Percentiles rank a stretch among this genome's conserved stretches.
These are phyloP conservation scores for Stipa capillata DNA, from an alignment of 176 grass and related monocot genomes.

Conservation along the genomic window DNA sequence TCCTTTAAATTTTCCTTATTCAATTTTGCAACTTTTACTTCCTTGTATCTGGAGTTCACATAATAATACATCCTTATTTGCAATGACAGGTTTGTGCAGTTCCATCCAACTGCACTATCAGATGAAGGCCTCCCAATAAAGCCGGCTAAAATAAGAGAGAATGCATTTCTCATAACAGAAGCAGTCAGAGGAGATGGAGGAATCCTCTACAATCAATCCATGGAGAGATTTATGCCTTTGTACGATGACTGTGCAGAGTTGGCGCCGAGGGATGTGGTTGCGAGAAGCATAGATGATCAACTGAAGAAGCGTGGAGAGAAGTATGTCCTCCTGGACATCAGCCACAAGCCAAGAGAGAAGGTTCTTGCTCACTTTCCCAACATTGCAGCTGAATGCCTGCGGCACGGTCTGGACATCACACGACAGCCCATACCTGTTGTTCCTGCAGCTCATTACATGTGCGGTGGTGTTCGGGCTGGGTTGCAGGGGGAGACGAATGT, in stretches of 20 bases:
- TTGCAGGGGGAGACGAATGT: conserved; percentile 87
- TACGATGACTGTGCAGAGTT: conserved; percentile 83
- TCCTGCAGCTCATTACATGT: conserved; percentile 97
- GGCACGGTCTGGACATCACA: conserved; percentile 69
- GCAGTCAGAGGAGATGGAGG: conserved; percentile 93
- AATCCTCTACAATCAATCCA: conserved; percentile 84
- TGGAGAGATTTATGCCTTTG: conserved; percentile 84
- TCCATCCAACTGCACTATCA: conserved; percentile 90
- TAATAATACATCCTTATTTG: neutral
- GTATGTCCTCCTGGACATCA: conserved; percentile 82
- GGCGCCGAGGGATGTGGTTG: conserved; percentile 83
- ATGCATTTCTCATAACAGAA: conserved; percentile 91
- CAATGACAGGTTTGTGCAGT: conserved; percentile 82
- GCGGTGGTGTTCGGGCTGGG: conserved; percentile 84
- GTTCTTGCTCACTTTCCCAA: conserved; percentile 88
- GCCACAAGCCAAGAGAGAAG: conserved; percentile 68
- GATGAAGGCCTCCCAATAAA: conserved; percentile 87
- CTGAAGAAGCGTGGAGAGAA: conserved; percentile 83
- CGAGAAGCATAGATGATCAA: conserved; percentile 93
- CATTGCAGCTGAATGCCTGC: conserved; percentile 79
- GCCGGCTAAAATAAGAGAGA: conserved; percentile 62
- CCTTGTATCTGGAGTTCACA: neutral
- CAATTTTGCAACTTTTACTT: neutral
- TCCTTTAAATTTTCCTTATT: neutral
- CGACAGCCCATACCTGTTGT: conserved; percentile 60